phyloP scores from a whole-genome alignment of 2,329 filamentous ascomycete genomes.

The Fusarium dlaminii region DNA sequence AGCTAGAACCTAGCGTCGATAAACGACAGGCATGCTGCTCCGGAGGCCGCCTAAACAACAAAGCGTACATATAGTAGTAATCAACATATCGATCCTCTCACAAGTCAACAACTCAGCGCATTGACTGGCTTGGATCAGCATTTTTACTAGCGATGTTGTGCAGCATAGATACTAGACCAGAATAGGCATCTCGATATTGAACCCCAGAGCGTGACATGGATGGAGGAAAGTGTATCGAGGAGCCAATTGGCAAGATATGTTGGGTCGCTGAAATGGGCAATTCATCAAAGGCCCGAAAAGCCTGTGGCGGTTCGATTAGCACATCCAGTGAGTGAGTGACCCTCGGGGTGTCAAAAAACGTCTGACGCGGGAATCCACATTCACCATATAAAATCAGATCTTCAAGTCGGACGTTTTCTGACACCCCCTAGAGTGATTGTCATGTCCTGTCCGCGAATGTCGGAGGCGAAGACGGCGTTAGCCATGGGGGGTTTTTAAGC shows the following conservation, averaged over 20 bases:
- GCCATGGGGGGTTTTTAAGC: conserved; percentile 15
- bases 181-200: conserved; percentile 33
- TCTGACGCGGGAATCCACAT: too few species aligned
- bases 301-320: not conserved
- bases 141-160: conserved; percentile 10
- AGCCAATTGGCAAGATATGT: not conserved
- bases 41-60: not conserved
- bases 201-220: not conserved
- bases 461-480: not conserved
- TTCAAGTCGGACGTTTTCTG: too few species aligned
- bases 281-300: not conserved
- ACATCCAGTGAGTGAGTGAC: not conserved
- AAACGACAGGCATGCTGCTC: not conserved
- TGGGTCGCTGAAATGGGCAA: not conserved
- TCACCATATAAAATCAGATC: too few species aligned
- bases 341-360: too few species aligned
- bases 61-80: not conserved
- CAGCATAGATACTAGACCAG: conserved; percentile 17
- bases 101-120: not conserved
- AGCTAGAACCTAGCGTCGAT: not conserved
- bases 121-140: conserved; percentile 9
- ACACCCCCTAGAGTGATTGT: too few species aligned
- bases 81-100: not conserved
- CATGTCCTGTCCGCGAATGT: not conserved
- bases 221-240: not conserved